Base-by-base conservation (phyloP, 495 filamentous ascomycete species). In the Staphylotrichum longicolle region DNA sequence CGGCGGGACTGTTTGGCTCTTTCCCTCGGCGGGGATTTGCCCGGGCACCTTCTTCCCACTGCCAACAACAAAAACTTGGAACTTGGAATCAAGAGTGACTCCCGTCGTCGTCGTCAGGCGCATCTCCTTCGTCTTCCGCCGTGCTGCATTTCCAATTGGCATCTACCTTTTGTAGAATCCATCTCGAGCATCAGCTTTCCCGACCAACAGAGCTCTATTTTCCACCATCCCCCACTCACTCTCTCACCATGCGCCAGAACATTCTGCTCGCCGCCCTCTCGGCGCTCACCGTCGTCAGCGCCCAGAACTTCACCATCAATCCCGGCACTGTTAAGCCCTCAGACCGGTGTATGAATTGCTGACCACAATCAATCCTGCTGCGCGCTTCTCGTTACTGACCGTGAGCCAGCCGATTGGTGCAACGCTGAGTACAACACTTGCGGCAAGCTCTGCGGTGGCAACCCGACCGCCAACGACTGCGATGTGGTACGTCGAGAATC, bases 241-340 rank as follows among this genome's bases (percentile, higher is more conserved):
- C n/a, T 42, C 34, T 63, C 69, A 62, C 62, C 14, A 77, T 74
- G 73, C 70, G 70, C 62, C 60, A 65, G 39, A 58, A 60, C 59
- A 58, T 65, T 57, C 33, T 72, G 39, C 47, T 74, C 61, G 62
- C 63, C 57, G 72, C 72, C 48, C 66, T 77, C 40, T 70, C 72
- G 39, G 70, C 70, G 57, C 60, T 70, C 57, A 52, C 63, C 44
- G 44, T 61, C 49, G 70, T 60, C 12, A 65, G 53, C 44, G 71
- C 69, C 66, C 68, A 73, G 60, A 62, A 75, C 67, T 69, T 71
- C 61, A 75, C 73, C 52, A 62, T 77, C 61, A 46, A 74, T 54
- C 60, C 62, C 40, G 41, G 7, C 53, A 37, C 15, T 7, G 60
- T 77, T 30, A 46, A 69, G 6, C 39, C 34, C 7, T 40, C 41